Evolutionary conservation across 2,329 filamentous ascomycete species (phyloP), one percentile per base, ranked within the genome.

Genomic region (Aspergillus sp.): DNA sequence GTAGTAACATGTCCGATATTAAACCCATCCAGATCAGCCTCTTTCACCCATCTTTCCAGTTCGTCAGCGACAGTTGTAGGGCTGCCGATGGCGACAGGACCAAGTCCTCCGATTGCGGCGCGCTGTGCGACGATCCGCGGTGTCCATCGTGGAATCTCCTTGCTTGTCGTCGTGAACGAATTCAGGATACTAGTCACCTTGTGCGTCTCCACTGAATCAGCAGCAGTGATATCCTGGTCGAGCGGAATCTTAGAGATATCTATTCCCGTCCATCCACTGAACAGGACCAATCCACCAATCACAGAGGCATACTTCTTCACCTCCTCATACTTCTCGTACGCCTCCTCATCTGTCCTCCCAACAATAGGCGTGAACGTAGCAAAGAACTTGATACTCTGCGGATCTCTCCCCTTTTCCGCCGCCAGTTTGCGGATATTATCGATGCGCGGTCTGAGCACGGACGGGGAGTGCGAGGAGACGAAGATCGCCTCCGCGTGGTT

Each of bases 401-500:
- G 78, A 51, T 82, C 78, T 1, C 80, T 72, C 0, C 79, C 78
- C 13, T 70, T 61, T 9, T 68, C 63, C 1, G 68, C 66, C 0
- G 78, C 78, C 5, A 77, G 64, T 12, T 72, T 63, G 1, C 79
- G 71, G 44, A 81, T 81, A 11, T 70, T 71, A 32, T 70, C 65
- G 30, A 82, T 67, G 42, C 78, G 77, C 1, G 74, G 73, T 1
- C 65, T 60, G 4, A 81, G 62, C 0, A 78, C 61, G 3, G 61
- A 49, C 0, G 77, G 73, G 0, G 72, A 76, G 53, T 80, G 77
- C 0, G 71, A 71, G 0, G 75, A 76, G 4, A 82, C 76, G 47
- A 82, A 82, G 37, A 82, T 78, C 1, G 74, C 78, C 62, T 83
- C 79, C 2, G 79, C 79, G 46, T 82, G 79, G 0, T 68, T 75